A percentile compares a stretch with the other conserved stretches of the same genome.
Evolutionary conservation across 768 basidiomycete species (phyloP).

Genomic region (Pisolithus sp.): DNA sequence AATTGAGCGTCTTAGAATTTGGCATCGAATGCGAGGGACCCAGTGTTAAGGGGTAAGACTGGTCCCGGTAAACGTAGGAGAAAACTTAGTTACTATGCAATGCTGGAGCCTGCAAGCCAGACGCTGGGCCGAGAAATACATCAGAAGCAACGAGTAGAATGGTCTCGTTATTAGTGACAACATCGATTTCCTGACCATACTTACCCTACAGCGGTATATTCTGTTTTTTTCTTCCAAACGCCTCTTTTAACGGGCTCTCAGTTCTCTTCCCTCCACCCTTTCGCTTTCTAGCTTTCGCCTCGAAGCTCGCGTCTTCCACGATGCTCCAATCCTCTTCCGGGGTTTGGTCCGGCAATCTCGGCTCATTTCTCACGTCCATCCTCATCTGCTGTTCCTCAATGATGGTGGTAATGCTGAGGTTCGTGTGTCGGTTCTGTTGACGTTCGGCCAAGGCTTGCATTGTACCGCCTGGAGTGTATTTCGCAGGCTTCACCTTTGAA

Average conservation of each 20-base stretch:
- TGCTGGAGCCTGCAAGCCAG: too few relatives aligned
- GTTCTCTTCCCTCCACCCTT: slow-evolving; percentile 25
- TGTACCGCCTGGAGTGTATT: slow-evolving; percentile 48
- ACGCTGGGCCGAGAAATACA: too few relatives aligned
- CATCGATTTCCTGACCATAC: not conserved
- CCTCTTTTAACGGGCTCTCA: slow-evolving; percentile 24
- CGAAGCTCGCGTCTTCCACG: slow-evolving; percentile 49
- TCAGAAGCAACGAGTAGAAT: too few relatives aligned
- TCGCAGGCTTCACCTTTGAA: slow-evolving; percentile 41
- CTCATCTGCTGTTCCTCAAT: slow-evolving; percentile 42
- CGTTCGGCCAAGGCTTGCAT: slow-evolving; percentile 44
- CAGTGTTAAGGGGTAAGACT: too few relatives aligned
- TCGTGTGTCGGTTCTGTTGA: slow-evolving; percentile 29
- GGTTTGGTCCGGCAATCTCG: slow-evolving; percentile 53
- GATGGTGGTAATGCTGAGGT: slow-evolving; percentile 19
- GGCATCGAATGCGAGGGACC: too few relatives aligned
- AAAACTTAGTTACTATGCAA: too few relatives aligned
- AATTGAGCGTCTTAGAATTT: too few relatives aligned
- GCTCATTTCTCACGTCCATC: slow-evolving; percentile 38
- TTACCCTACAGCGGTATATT: slow-evolving; percentile 12
- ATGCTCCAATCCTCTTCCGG: slow-evolving; percentile 49
- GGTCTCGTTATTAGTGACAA: too few relatives aligned
- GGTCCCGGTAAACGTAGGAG: too few relatives aligned
- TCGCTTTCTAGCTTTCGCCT: slow-evolving; percentile 28
- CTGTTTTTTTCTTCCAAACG: slow-evolving; percentile 24